Base-by-base conservation (phyloP, 805 yeast genomes). In the Ogataea neopini region DNA sequence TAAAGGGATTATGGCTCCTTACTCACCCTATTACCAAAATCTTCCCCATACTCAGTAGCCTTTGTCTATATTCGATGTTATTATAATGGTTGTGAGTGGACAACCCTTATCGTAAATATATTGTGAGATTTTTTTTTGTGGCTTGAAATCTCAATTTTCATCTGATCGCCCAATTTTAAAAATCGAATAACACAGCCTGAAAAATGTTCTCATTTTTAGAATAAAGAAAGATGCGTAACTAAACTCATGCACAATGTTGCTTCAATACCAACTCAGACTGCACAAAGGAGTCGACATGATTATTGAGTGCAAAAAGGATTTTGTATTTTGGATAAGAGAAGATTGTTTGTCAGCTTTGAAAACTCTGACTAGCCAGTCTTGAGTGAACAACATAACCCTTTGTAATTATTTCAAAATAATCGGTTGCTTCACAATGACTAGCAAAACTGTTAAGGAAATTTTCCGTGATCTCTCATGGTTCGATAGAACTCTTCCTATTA, bases 401-500 rank as follows among this genome's bases (percentile, higher is more conserved):
- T n/a, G n/a, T n/a, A n/a, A n/a, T n/a, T n/a, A n/a, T n/a, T n/a
- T n/a, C n/a, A n/a, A n/a, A n/a, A n/a, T n/a, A n/a, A n/a, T n/a
- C n/a, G n/a, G n/a, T n/a, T n/a, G n/a, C n/a, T n/a, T n/a, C n/a
- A 25, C 28, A 10, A 28, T 28, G 30, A 13, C 14, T 9, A 6
- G 30, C 30, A 28, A 10, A 13, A 13, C 30, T 4, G 35, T 30
- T 6, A 29, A 17, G 13, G 23, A 23, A 11, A 40, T 32, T 11
- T 44, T 29, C 39, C 5, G 32, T 8, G 25, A 38, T 6, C 19
- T 47, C 14, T 68, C 75, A 2, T 52, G 66, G 53, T 44, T 62
- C 1, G 77, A 73, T 48, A 68, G 67, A 44, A 53, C 72, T 1
- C 56, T 54, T 7, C 58, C 58, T 1, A 4, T 46, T 4, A 36